These are phyloP conservation scores for Saccharomycopsis oosterbeekiorum DNA, from an alignment of 805 yeast genomes.

Conservation along the genomic window DNA sequence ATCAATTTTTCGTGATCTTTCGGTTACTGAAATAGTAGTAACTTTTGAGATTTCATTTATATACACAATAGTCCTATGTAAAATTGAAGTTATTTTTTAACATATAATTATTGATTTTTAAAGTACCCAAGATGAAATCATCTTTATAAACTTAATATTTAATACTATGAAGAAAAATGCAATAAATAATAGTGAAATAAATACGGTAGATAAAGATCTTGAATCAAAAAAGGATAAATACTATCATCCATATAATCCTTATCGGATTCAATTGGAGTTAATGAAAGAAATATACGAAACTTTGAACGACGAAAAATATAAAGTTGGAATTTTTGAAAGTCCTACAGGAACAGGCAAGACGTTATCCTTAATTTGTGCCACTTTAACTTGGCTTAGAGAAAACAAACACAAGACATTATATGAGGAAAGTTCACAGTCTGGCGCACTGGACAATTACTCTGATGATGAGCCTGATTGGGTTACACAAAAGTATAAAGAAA, in stretches of 20 bases:
- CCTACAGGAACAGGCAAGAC: slow-evolving; percentile 97
- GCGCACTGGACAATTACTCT: slow-evolving; percentile 24
- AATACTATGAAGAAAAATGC: not conserved
- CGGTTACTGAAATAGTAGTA: too few relatives aligned
- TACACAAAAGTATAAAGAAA: slow-evolving; percentile 29
- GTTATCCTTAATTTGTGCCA: slow-evolving; percentile 71
- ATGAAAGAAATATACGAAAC: slow-evolving; percentile 69
- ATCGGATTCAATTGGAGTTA: slow-evolving; percentile 63
- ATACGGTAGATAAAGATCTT: not conserved
- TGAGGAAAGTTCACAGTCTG: slow-evolving; percentile 22
- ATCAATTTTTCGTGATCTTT: too few relatives aligned
- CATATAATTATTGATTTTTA: too few relatives aligned
- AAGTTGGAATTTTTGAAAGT: slow-evolving; percentile 77
- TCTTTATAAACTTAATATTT: not conserved
- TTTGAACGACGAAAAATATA: slow-evolving; percentile 38
- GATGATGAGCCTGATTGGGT: slow-evolving; percentile 71
- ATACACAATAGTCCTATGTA: too few relatives aligned
- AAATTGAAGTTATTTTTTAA: too few relatives aligned
- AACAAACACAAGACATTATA: slow-evolving; percentile 27
- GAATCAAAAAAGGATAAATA: slow-evolving; percentile 24
- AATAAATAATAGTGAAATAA: not conserved
- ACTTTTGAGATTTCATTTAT: too few relatives aligned
- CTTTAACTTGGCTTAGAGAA: slow-evolving; percentile 73
- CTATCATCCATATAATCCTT: slow-evolving; percentile 77
- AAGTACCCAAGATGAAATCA: too few relatives aligned